Conservation (phyloP, 2,329 filamentous ascomycete genomes). For the Blastomyces gilchristii region DNA sequence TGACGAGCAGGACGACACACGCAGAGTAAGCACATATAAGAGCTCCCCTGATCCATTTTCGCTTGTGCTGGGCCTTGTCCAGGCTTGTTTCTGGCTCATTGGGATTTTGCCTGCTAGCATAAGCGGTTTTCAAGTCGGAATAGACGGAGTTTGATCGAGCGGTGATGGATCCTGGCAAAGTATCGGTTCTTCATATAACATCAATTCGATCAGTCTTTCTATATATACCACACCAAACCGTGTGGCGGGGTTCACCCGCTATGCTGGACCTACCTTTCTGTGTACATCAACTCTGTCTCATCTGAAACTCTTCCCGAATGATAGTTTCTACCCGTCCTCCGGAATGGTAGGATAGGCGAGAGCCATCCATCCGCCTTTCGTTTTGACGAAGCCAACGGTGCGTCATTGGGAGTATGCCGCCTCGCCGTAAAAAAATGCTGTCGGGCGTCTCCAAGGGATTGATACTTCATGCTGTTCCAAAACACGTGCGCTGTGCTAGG, state of each 20-base stretch:
- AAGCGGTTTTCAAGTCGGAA: background rate
- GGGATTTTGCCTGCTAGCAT: background rate
- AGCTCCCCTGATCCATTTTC: slow-evolving; percentile 8
- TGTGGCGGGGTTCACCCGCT: background rate
- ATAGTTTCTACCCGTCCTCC: background rate
- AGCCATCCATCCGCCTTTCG: background rate
- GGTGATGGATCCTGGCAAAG: background rate
- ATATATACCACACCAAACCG: background rate
- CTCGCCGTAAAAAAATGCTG: background rate
- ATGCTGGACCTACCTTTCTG: background rate
- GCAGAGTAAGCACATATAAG: slow-evolving; percentile 7
- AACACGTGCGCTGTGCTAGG: background rate
- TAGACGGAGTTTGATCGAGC: background rate
- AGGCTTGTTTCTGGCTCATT: background rate
- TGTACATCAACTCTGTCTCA: background rate
- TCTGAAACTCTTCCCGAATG: background rate
- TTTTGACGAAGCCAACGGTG: background rate
- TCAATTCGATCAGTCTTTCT: background rate
- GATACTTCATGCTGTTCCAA: background rate
- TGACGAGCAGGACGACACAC: slow-evolving; percentile 11
- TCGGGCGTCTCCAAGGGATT: background rate
- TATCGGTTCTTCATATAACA: background rate
- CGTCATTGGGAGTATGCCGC: background rate
- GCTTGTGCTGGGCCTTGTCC: background rate
- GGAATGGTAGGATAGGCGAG: background rate